phyloP scores from a whole-genome alignment of 2,329 filamentous ascomycete genomes.

The Beauveria sp. region DNA sequence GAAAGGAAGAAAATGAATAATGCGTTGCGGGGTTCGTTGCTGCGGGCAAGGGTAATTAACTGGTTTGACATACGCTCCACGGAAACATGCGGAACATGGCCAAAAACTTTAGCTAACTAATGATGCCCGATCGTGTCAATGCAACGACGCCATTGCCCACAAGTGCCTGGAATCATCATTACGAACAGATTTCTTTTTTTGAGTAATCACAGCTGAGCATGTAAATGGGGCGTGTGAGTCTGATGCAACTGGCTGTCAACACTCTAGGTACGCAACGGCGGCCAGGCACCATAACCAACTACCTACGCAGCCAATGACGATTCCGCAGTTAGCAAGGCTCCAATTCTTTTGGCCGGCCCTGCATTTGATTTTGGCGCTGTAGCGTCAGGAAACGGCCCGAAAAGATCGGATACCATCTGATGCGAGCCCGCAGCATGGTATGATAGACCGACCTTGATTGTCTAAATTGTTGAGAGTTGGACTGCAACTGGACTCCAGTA shows the following conservation, averaged over 20 bases:
- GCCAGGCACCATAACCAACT: background rate
- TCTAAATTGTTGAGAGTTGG: background rate
- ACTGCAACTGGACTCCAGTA: background rate
- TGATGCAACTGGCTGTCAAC: background rate
- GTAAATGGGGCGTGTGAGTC: too few species aligned
- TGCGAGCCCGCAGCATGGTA: background rate
- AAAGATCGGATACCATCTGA: background rate
- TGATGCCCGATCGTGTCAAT: background rate
- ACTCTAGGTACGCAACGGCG: background rate
- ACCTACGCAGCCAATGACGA: background rate
- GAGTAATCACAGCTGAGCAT: background rate
- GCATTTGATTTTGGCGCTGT: background rate
- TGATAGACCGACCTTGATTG: background rate
- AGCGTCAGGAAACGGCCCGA: background rate
- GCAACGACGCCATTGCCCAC: background rate
- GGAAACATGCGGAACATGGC: constrained; percentile 10
- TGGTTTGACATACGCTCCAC: constrained; percentile 3
- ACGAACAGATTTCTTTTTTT: background rate
- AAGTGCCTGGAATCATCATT: background rate
- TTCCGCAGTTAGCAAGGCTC: background rate
- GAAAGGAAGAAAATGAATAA: background rate
- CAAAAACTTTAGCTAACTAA: constrained; percentile 5
- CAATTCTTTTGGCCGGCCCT: background rate
- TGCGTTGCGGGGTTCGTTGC: background rate
- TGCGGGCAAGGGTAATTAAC: background rate